Evolutionary conservation across 371 early-diverging fungal genomes (phyloP).

Genomic region (Rhizopus delemar): DNA sequence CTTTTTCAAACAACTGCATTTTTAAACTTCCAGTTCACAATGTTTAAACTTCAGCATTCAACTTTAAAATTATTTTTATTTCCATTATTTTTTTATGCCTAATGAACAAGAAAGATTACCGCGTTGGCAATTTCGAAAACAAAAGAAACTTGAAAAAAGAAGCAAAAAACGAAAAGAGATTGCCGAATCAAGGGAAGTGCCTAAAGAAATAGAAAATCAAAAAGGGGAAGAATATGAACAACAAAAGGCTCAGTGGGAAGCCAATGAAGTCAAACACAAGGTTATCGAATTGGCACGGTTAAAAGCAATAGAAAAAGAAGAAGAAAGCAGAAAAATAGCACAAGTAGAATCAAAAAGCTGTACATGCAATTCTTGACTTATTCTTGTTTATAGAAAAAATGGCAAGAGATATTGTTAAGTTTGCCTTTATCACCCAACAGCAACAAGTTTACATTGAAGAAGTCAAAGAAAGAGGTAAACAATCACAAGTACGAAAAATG

Average conservation of each 20-base stretch:
- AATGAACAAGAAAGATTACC: slow-evolving; percentile 11
- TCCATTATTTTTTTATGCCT: neutral
- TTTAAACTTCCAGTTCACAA: neutral
- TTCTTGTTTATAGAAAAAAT: slow-evolving; percentile 19
- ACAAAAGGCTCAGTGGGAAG: slow-evolving; percentile 28
- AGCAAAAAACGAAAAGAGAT: slow-evolving; percentile 8
- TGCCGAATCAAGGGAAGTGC: slow-evolving; percentile 1
- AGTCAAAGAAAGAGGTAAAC: neutral
- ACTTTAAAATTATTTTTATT: neutral
- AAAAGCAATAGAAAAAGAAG: slow-evolving; percentile 18
- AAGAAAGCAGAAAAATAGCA: slow-evolving; percentile 17
- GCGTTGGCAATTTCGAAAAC: slow-evolving; percentile 26
- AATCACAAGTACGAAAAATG: neutral
- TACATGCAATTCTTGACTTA: neutral
- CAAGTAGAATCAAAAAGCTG: slow-evolving; percentile 12
- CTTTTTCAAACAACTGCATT: too few relatives aligned
- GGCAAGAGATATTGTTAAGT: slow-evolving; percentile 22
- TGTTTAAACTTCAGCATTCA: neutral
- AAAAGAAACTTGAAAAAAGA: slow-evolving; percentile 21
- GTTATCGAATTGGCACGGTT: slow-evolving; percentile 18
- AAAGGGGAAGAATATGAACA: slow-evolving; percentile 12
- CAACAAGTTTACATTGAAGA: neutral
- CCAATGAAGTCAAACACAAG: slow-evolving; percentile 13
- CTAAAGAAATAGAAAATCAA: neutral
- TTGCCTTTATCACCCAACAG: slow-evolving; percentile 9